These are phyloP conservation scores for Hibiscus syriacus DNA, from an alignment of 345 rosid genomes.

Conservation along the genomic window DNA sequence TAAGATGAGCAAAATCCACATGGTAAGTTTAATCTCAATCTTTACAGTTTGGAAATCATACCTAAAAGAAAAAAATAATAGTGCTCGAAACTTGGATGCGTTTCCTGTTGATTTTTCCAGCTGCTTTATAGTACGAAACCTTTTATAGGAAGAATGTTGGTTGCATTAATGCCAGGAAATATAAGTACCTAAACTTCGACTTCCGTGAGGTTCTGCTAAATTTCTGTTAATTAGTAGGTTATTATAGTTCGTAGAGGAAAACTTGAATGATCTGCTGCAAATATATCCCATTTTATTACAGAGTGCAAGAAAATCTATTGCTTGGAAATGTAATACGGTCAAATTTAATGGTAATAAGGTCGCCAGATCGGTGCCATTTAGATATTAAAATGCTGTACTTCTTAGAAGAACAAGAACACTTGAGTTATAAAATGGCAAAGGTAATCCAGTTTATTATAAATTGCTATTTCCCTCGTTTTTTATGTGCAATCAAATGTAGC, in stretches of 20 bases:
- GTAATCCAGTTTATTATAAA: not conserved
- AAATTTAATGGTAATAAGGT: not conserved
- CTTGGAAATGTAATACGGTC: not conserved
- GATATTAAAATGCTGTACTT: conserved; percentile 3
- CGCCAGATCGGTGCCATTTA: not conserved
- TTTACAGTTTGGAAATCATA: not conserved
- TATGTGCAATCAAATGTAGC: not conserved
- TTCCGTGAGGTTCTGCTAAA: not conserved
- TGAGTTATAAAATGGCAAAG: not conserved
- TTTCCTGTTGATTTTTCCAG: not conserved
- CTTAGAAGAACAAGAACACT: not conserved
- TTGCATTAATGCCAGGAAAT: not conserved
- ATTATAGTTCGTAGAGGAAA: not conserved
- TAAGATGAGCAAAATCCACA: conserved; percentile 65
- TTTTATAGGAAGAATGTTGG: not conserved
- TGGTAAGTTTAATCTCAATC: conserved; percentile 40
- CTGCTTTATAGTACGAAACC: not conserved
- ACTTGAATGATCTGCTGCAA: not conserved
- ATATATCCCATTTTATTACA: not conserved
- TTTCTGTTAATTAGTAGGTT: not conserved
- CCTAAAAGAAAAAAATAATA: not conserved
- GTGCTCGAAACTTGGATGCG: not conserved
- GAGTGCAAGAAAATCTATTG: not conserved
- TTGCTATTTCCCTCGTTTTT: not conserved
- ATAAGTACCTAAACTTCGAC: not conserved